Base-by-base conservation (phyloP, 2,329 filamentous ascomycete genomes). In the Daldinia sp. region DNA sequence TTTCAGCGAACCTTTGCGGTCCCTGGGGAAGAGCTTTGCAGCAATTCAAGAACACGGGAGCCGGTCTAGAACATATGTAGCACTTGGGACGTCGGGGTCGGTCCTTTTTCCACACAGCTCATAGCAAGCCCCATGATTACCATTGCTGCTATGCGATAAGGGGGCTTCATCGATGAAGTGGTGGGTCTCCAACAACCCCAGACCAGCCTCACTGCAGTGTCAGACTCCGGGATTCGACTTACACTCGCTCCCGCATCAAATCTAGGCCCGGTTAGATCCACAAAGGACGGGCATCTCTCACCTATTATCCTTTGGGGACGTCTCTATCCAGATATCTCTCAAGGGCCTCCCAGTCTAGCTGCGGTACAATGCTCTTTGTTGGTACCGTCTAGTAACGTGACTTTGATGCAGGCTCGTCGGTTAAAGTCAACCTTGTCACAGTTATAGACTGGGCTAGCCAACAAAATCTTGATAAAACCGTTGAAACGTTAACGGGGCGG, bases 181-280 rank as follows among this genome's bases (percentile, higher is more conserved):
- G 57, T 59, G 49, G 57, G 45, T 45, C 53, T 61, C 47, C 15
- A 29, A 29, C 7, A 35, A 60, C 45, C 62, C 59, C 59, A 49
- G 48, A 48, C 39, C 32, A 52, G 49, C 59, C 48, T 48, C 19
- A 47, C 50, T 66, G 64, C 60, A 63, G 13, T 58, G 62, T 66
- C 45, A 63, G 59, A 65, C 45, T 60, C 32, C 53, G 54, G 61
- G 54, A 61, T 27, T 62, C 19, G 52, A 67, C 61, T 25, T 61
- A 56, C 52, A 52, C 48, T 43, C 45, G 53, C 57, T 32, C 55
- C 47, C 54, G 45, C 53, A 50, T 45, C 17, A 61, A 55, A 68
- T 68, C 65, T 68, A 68, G 65, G 57, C 65, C 65, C 54, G 50
- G 56, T 47, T 51, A 60, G 53, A 55, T 63, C 65, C 63, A 63